phyloP scores from a whole-genome alignment of 2,329 filamentous ascomycete species.

The Beauveria australis region DNA sequence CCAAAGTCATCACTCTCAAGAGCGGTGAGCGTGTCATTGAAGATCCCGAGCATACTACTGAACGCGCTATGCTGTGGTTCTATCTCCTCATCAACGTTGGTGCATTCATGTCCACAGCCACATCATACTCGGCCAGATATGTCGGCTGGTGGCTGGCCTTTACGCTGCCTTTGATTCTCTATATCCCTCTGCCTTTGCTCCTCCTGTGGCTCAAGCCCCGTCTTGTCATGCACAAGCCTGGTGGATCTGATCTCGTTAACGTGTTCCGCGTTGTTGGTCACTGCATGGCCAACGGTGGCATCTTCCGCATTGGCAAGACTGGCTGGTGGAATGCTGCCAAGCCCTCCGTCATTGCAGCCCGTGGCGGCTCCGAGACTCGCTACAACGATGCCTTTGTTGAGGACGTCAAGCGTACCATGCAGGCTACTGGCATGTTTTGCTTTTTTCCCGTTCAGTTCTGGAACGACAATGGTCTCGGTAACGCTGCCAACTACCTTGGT shows the following conservation, averaged over 20 bases:
- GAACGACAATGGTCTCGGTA: constrained; percentile 33
- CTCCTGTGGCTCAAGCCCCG: constrained; percentile 48
- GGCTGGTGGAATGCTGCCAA: constrained; percentile 52
- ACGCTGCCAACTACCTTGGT: constrained; percentile 26
- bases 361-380: constrained; percentile 38
- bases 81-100: constrained; percentile 49
- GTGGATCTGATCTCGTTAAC: constrained; percentile 57
- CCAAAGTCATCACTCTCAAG: constrained; percentile 24
- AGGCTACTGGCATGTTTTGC: constrained; percentile 33
- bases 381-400: constrained; percentile 61
- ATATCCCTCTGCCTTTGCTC: constrained; percentile 50
- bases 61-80: constrained; percentile 60
- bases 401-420: constrained; percentile 47
- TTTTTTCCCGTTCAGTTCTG: constrained; percentile 33
- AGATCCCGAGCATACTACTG: constrained; percentile 57
- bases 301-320: constrained; percentile 44
- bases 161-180: constrained; percentile 41
- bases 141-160: constrained; percentile 42
- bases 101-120: constrained; percentile 42
- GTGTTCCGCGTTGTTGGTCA: constrained; percentile 47
- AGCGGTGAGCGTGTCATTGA: constrained; percentile 58
- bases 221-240: constrained; percentile 49
- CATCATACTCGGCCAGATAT: constrained; percentile 44
- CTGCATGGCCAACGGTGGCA: constrained; percentile 42
- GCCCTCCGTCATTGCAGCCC: constrained; percentile 41